These are phyloP conservation scores for Saccharomycopsis sp. DNA, from an alignment of 805 yeast species.

Conservation along the genomic window DNA sequence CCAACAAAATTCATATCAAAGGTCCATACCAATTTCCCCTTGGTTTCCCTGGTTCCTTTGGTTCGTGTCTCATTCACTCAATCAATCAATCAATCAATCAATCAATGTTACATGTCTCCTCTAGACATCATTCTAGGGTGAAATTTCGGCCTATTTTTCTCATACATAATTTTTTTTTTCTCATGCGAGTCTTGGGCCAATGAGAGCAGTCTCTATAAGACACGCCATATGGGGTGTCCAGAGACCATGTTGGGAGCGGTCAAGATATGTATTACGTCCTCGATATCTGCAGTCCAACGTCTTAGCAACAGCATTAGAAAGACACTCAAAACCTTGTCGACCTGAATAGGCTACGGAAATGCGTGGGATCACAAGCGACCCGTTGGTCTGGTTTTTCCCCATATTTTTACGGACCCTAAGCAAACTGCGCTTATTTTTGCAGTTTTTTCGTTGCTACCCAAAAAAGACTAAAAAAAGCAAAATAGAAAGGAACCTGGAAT, in stretches of 20 bases:
- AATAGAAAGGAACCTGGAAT: not conserved
- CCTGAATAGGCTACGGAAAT: not conserved
- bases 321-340: too few species aligned
- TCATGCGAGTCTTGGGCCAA: not conserved
- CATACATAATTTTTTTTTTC: not conserved
- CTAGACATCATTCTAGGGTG: not conserved
- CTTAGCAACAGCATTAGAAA: too few species aligned
- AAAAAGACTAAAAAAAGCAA: not conserved
- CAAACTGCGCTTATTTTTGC: not conserved
- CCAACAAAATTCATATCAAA: not conserved
- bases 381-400: not conserved
- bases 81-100: not conserved
- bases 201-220: not conserved
- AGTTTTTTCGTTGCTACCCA: not conserved
- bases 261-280: too few species aligned
- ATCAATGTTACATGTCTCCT: not conserved
- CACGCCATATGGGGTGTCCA: too few species aligned
- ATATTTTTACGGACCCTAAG: not conserved
- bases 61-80: too few species aligned
- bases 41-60: too few species aligned
- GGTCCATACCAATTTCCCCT: not conserved
- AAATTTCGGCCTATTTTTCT: not conserved
- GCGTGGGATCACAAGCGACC: not conserved
- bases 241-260: too few species aligned
- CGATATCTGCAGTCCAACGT: too few species aligned